These are phyloP conservation scores for Sporobolus alterniflorus DNA, from an alignment of 202 grass and related monocot species.

Conservation along the genomic window DNA sequence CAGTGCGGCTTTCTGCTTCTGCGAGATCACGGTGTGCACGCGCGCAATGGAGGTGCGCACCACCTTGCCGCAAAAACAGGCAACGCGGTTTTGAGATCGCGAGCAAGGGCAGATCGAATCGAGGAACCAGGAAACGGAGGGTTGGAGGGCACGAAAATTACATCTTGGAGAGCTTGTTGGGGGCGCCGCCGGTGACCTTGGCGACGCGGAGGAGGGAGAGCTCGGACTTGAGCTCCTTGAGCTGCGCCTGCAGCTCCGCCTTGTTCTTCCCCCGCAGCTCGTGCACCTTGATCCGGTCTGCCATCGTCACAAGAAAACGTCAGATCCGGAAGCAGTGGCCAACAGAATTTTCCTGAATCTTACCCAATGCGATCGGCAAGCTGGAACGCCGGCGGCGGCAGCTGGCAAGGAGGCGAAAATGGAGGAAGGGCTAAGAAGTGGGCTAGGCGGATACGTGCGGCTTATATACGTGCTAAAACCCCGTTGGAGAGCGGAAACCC, in stretches of 20 bases:
- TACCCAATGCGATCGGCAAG: conserved; percentile 34
- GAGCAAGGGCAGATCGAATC: conserved; percentile 41
- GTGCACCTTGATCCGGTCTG: conserved; percentile 79
- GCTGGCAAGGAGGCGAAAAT: not conserved
- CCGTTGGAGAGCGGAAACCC: conserved; percentile 30
- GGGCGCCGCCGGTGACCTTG: conserved; percentile 80
- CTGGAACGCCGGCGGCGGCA: not conserved
- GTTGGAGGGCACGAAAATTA: not conserved
- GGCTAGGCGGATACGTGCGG: not conserved
- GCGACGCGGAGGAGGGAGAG: conserved; percentile 80
- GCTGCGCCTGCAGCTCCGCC: conserved; percentile 55
- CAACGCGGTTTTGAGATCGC: conserved; percentile 34
- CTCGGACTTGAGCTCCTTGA: conserved; percentile 76
- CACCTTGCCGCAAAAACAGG: conserved; percentile 67
- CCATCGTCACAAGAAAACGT: not conserved
- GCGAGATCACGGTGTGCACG: conserved; percentile 91
- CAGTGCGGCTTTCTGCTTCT: conserved; percentile 90
- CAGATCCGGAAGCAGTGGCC: not conserved
- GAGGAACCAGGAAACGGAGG: not conserved
- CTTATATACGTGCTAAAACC: conserved; percentile 32
- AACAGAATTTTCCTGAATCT: not conserved
- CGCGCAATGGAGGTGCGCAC: conserved; percentile 87
- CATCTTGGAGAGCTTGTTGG: conserved; percentile 67
- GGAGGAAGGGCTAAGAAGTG: not conserved
- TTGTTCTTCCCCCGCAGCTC: conserved; percentile 66